Evolutionary conservation across 2,329 filamentous ascomycete genomes (phyloP).

Genomic region (Diplodia seriata): DNA sequence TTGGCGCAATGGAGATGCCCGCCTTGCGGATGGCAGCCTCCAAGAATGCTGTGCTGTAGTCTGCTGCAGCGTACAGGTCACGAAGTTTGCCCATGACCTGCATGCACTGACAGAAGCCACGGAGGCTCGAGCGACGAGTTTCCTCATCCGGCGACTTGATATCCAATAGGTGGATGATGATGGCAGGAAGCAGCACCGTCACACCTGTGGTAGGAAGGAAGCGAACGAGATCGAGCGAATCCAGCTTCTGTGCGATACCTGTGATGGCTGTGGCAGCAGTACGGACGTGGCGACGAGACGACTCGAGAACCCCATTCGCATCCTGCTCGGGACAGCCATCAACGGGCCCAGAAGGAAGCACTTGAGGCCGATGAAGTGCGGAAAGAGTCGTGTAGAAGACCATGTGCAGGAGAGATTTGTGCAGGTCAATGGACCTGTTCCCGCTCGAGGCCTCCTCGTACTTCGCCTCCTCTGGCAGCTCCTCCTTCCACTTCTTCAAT

Average conservation of each 20-base stretch:
- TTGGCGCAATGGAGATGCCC: constrained; percentile 71
- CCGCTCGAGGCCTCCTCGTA: constrained; percentile 69
- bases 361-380: constrained; percentile 88
- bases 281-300: constrained; percentile 81
- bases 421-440: constrained; percentile 69
- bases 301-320: constrained; percentile 76
- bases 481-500: constrained; percentile 77
- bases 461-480: constrained; percentile 73
- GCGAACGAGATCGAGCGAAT: constrained; percentile 73
- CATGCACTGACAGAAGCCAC: constrained; percentile 92
- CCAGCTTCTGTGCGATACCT: constrained; percentile 78
- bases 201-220: constrained; percentile 89
- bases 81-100: constrained; percentile 84
- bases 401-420: constrained; percentile 89
- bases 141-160: constrained; percentile 82
- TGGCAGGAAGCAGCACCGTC: constrained; percentile 87
- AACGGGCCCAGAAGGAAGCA: constrained; percentile 72
- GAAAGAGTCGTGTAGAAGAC: constrained; percentile 91
- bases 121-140: constrained; percentile 74
- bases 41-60: constrained; percentile 94
- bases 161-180: constrained; percentile 91
- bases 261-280: constrained; percentile 87
- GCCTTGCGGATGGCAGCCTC: constrained; percentile 89
- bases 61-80: constrained; percentile 91
- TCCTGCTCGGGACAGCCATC: constrained; percentile 44